Evolutionary conservation across 306 rosid genomes (phyloP).

Genomic region (Cucumis cinereus): DNA sequence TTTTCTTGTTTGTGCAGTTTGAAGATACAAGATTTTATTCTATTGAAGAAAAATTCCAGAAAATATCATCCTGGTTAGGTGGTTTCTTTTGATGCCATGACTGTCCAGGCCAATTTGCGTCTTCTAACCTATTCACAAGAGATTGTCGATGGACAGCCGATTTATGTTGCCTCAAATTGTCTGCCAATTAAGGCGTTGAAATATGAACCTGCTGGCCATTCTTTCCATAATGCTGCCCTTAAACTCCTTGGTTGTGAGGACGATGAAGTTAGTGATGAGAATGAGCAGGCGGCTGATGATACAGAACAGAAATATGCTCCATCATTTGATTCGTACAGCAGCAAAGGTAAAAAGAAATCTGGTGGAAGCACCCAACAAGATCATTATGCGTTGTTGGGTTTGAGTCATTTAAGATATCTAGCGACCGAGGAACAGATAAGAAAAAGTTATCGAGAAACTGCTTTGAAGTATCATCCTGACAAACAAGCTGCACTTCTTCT

Average conservation of each 20-base stretch:
- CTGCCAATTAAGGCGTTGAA: slow-evolving; percentile 65
- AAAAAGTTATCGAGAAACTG: slow-evolving; percentile 89
- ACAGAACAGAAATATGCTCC: slow-evolving; percentile 51
- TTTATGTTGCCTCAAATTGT: slow-evolving; percentile 62
- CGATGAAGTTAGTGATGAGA: slow-evolving; percentile 20
- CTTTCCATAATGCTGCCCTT: slow-evolving; percentile 72
- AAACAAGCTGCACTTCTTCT: slow-evolving; percentile 85
- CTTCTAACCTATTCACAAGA: slow-evolving; percentile 59
- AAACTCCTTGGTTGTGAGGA: slow-evolving; percentile 57
- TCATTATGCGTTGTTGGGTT: slow-evolving; percentile 90
- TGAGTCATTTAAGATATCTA: slow-evolving; percentile 83
- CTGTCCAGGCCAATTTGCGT: slow-evolving; percentile 23
- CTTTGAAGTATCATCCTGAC: slow-evolving; percentile 90
- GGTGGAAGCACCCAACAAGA: slow-evolving; percentile 73
- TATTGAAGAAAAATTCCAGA: not conserved
- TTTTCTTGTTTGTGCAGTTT: slow-evolving; percentile 3
- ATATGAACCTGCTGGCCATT: slow-evolving; percentile 79
- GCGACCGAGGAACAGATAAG: slow-evolving; percentile 92
- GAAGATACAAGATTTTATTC: not conserved
- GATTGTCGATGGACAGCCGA: slow-evolving; percentile 77
- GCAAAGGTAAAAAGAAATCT: slow-evolving; percentile 83
- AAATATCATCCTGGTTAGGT: slow-evolving; percentile 1
- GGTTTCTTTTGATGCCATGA: slow-evolving; percentile 25
- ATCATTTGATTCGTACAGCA: slow-evolving; percentile 70
- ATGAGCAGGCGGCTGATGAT: slow-evolving; percentile 35